Evolutionary conservation across 768 basidiomycete genomes (phyloP).

Genomic region (Panaeolus papilionaceus): DNA sequence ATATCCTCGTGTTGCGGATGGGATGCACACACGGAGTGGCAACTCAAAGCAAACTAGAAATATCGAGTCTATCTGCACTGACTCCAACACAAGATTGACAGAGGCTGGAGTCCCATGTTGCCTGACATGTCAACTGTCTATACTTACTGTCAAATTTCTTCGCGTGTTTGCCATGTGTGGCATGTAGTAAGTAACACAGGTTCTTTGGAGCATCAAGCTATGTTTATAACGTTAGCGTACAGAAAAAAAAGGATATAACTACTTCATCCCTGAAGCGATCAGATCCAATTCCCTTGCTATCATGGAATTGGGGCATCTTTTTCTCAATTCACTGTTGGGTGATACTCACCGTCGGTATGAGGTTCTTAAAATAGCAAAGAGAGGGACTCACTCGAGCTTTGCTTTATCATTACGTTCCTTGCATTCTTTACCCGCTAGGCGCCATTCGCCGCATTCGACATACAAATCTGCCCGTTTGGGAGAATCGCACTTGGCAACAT

Average conservation of each 20-base stretch:
- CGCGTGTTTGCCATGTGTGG: neutral
- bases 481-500: constrained; percentile 85
- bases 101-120: no score
- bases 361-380: constrained; percentile 15
- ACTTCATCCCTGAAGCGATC: constrained; percentile 71
- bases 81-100: no score
- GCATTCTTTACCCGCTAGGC: constrained; percentile 85
- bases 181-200: neutral
- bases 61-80: no score
- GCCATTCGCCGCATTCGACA: constrained; percentile 91
- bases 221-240: neutral
- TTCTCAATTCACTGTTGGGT: constrained; percentile 65
- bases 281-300: constrained; percentile 80
- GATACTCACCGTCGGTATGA: constrained; percentile 14
- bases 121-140: no score
- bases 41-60: no score
- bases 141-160: neutral
- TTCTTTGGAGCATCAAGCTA: neutral
- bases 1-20: no score
- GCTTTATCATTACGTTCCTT: constrained; percentile 88
- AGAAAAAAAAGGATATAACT: constrained; percentile 26
- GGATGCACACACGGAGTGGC: no score
- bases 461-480: constrained; percentile 86
- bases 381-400: constrained; percentile 76
- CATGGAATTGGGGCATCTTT: constrained; percentile 80